These are phyloP conservation scores for Penicillium herquei DNA, from an alignment of 495 filamentous ascomycete genomes.

Conservation along the genomic window DNA sequence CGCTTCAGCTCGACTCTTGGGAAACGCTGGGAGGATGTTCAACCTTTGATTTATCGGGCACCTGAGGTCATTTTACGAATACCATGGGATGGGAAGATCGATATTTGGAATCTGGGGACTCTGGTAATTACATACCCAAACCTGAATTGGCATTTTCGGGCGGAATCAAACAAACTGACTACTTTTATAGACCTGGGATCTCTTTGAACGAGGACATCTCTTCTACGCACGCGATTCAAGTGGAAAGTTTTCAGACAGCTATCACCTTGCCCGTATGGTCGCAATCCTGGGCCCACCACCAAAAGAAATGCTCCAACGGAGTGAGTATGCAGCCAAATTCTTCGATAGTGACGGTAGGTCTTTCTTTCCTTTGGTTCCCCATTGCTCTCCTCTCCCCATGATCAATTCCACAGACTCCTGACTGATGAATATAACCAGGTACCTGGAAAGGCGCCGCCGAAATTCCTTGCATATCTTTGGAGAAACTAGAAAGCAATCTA, in stretches of 20 bases:
- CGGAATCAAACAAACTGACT: too few species aligned
- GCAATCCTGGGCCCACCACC: constrained; percentile 43
- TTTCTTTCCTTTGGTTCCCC: too few species aligned
- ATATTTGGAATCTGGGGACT: constrained; percentile 43
- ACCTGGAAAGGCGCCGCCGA: constrained; percentile 11
- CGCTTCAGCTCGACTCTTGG: constrained; percentile 9
- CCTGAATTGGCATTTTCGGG: too few species aligned
- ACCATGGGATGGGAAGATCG: constrained; percentile 36
- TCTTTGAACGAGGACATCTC: constrained; percentile 33
- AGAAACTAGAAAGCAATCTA: constrained; percentile 25
- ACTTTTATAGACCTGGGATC: constrained; percentile 29
- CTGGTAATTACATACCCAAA: constrained; percentile 31
- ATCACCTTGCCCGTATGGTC: constrained; percentile 44
- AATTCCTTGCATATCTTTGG: constrained; percentile 16
- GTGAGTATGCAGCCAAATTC: constrained; percentile 24
- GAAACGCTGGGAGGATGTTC: constrained; percentile 19
- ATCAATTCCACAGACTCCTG: neutral
- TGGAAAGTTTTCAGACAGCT: constrained; percentile 24
- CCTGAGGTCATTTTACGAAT: constrained; percentile 41
- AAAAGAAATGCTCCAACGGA: constrained; percentile 29
- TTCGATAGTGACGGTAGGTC: constrained; percentile 16
- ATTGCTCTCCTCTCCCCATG: neutral
- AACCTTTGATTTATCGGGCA: constrained; percentile 37
- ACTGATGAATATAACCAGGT: neutral
- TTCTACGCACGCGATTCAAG: neutral